Base-by-base conservation (phyloP, 345 rosid genomes). In the Hypericum perforatum region DNA sequence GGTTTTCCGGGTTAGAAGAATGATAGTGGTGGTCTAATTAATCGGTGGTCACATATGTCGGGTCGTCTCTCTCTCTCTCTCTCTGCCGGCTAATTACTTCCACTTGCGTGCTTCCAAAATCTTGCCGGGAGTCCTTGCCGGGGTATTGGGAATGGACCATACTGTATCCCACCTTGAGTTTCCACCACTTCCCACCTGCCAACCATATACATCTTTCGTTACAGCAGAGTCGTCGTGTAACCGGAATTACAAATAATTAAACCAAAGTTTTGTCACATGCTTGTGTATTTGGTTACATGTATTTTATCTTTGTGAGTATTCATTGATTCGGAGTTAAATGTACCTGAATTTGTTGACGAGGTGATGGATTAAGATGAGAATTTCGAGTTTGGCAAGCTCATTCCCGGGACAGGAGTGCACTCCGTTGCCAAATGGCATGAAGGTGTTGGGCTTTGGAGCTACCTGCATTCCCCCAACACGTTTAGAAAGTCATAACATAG, bases 351-450 rank as follows among this genome's bases (percentile, higher is more conserved):
- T 78, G 46, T 90, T 80, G 14, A 73, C 60, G 7, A 92, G 71
- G 60, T 92, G 94, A 58, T 92, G 96, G 59, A 92, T 67, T 49
- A 92, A 58, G 46, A 82, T 70, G 52, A 92, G 81, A 49, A 86
- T 75, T 71, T 88, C 86, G 67, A 88, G 64, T 77, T 85, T 92
- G 81, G 98, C 96, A 5, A 92, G 88, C 52, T 85, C 90, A 46
- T 78, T 88, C 16, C 98, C 98, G 4, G 98, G 95, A 73, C 98
- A 92, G 29, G 94, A 70, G 45, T 92, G 98, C 5, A 70, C 86
- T n/a, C 98, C 98, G 38, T 61, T 78, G 56, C 98, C 96, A 57
- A 92, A 92, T n/a, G 98, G 96, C 86, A 85, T 71, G 66, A 80
- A 88, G 0, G 89, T 85, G 50, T 85, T 74, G 56, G 98, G 81